Evolutionary conservation across 495 filamentous ascomycete species (phyloP), one percentile per base, ranked within the genome.

Genomic region (Copromyces sp.): DNA sequence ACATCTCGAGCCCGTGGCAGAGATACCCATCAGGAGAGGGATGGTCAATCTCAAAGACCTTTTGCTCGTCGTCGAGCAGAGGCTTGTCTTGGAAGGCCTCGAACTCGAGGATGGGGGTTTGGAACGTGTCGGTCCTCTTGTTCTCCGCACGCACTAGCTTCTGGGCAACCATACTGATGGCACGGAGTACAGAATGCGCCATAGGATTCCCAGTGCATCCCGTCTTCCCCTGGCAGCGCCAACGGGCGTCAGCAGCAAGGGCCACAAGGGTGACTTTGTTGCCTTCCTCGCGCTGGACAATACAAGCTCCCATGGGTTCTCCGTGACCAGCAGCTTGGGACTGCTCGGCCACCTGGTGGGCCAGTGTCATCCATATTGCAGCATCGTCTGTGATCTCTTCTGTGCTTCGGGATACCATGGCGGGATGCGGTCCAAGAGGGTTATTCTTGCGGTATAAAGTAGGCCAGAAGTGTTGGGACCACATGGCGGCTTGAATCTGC

Each of bases 1-100:
- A 98, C 39, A 99, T 86, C 75, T 97, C 94, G 3, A 98, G 87
- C 69, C 92, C 91, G 70, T 94, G 91, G 81, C 95, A 98, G 40
- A 99, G 89, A 80, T 99, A 99, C n/a, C 95, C 95, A 74, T 91
- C 90, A 40, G 81, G 82, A 41, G 78, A 81, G 5, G 83, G 82
- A 74, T 84, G 85, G 41, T 84, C 84, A 38, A 76, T 59, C 20
- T 83, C 79, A 44, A 83, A 86, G 5, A 84, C 79, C 70, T 74
- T 73, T 69, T 80, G 70, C 77, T 87, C 85, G 68, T 82, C 80
- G 11, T 76, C 70, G 11, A 85, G 77, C 8, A 85, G 71, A 45
- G 83, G 80, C 40, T 74, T 75, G 79, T 83, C 82, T 77, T 88
- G 81, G 74, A 84, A 83, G 40, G 83, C 75, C 40, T 86, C 84